A percentile compares a stretch with the other conserved stretches of the same genome.
Conservation (phyloP, 2,329 filamentous ascomycete species). For the Stachybotrys echinatus region DNA sequence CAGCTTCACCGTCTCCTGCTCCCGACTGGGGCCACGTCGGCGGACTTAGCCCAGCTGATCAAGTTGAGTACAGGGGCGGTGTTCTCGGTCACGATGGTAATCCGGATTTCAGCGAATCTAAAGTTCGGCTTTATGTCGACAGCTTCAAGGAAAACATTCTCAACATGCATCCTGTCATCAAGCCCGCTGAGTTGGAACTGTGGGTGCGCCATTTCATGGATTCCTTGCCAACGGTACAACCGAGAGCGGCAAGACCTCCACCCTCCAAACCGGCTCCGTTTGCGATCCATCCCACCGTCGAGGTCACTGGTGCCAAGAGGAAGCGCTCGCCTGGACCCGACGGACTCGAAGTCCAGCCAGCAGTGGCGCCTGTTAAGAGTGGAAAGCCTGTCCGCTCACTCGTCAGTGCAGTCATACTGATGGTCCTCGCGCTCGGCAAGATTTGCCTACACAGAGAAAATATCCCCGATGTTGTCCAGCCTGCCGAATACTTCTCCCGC, state of each 20-base stretch:
- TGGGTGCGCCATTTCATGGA: conserved; percentile 50
- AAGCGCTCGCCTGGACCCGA: conserved; percentile 47
- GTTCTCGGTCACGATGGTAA: conserved; percentile 39
- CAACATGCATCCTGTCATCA: conserved; percentile 60
- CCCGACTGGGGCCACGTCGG: conserved; percentile 57
- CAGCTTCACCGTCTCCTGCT: conserved; percentile 47
- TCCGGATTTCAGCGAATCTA: conserved; percentile 47
- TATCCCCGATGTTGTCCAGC: conserved; percentile 52
- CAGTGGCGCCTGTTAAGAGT: conserved; percentile 28
- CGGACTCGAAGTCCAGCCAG: conserved; percentile 22
- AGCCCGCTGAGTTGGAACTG: conserved; percentile 44
- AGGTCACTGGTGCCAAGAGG: conserved; percentile 40
- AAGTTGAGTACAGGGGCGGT: conserved; percentile 31
- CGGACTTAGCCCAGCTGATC: conserved; percentile 38
- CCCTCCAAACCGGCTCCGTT: conserved; percentile 20
- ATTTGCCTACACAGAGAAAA: conserved; percentile 58
- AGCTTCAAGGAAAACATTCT: conserved; percentile 58
- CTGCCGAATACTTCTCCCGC: conserved; percentile 22
- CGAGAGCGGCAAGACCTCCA: conserved; percentile 20
- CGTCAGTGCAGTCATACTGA: conserved; percentile 73
- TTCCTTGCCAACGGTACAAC: conserved; percentile 30
- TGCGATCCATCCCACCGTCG: conserved; percentile 21
- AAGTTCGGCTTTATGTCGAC: conserved; percentile 47
- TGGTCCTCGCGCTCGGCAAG: conserved; percentile 81
- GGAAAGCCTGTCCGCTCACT: conserved; percentile 60